Evolutionary conservation across 345 rosid species (phyloP).

Genomic region (Lumnitzera racemosa): DNA sequence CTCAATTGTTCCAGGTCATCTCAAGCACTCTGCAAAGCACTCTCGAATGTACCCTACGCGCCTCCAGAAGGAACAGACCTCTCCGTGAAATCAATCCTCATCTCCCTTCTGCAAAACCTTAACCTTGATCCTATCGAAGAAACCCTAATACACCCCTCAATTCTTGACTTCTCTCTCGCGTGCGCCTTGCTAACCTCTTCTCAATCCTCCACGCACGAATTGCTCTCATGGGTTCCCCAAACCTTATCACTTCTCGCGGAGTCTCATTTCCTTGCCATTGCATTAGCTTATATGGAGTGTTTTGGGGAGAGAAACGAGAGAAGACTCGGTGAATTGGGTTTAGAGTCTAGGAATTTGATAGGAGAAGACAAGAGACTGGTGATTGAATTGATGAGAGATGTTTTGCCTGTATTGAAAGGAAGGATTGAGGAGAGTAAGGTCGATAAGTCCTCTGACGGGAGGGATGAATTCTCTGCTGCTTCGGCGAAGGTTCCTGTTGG

Average conservation of each 20-base stretch:
- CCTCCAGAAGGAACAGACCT: constrained; percentile 37
- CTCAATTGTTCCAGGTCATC: constrained; percentile 31
- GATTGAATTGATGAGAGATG: constrained; percentile 44
- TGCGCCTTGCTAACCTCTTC: constrained; percentile 61
- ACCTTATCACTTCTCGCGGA: constrained; percentile 22
- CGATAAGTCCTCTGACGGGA: constrained; percentile 35
- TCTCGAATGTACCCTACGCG: constrained; percentile 30
- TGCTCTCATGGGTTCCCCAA: constrained; percentile 65
- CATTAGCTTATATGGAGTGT: constrained; percentile 22
- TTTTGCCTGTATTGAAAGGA: constrained; percentile 51
- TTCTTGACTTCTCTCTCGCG: constrained; percentile 52
- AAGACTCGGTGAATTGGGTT: constrained; percentile 18
- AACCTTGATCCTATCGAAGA: constrained; percentile 5
- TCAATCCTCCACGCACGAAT: constrained; percentile 40
- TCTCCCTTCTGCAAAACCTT: constrained; percentile 35
- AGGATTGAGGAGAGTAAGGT: constrained; percentile 58
- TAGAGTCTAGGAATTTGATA: constrained; percentile 3
- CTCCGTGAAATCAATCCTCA: constrained; percentile 40
- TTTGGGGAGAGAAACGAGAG: constrained; percentile 18
- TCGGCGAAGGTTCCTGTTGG: constrained; percentile 70
- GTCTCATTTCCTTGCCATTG: constrained; percentile 31
- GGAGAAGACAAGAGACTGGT: constrained; percentile 29
- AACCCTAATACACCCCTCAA: constrained; percentile 13
- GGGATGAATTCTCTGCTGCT: constrained; percentile 46
- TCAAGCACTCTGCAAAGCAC: constrained; percentile 26